phyloP scores from a whole-genome alignment of 83 land plant species.

The Diphasiastrum complanatum region DNA sequence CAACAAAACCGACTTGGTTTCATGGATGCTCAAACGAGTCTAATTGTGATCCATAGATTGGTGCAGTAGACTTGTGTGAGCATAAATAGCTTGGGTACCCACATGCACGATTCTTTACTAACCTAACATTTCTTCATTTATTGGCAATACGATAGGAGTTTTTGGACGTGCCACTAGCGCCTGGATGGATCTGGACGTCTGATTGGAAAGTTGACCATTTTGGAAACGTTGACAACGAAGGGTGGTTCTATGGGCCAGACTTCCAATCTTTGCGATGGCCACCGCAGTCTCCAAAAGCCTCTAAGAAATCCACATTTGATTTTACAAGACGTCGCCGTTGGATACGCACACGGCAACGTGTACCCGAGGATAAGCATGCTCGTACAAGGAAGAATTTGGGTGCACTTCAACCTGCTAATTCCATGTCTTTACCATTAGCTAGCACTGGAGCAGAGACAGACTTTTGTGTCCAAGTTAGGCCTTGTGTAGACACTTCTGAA shows the following conservation, averaged over 20 bases:
- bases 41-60: too few species aligned
- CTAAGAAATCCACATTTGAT: slow-evolving; percentile 51
- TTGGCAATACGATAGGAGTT: slow-evolving; percentile 57
- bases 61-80: too few species aligned
- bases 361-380: slow-evolving; percentile 26
- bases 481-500: slow-evolving; percentile 31
- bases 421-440: slow-evolving; percentile 54
- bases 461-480: slow-evolving; percentile 78
- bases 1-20: too few species aligned
- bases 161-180: slow-evolving; percentile 52
- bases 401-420: slow-evolving; percentile 48
- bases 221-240: slow-evolving; percentile 61
- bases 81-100: too few species aligned
- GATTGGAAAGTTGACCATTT: slow-evolving; percentile 59
- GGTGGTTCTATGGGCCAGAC: slow-evolving; percentile 83
- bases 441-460: slow-evolving; percentile 41
- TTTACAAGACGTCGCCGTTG: slow-evolving; percentile 70
- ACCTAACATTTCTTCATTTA: not conserved
- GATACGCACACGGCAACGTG: slow-evolving; percentile 51
- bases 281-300: slow-evolving; percentile 42
- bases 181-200: slow-evolving; percentile 75
- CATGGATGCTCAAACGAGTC: too few species aligned
- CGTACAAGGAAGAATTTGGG: slow-evolving; percentile 36
- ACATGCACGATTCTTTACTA: not conserved
- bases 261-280: slow-evolving; percentile 59